Evolutionary conservation across 805 yeast genomes (phyloP).

Genomic region (Maudiozyma serrabonitensis): DNA sequence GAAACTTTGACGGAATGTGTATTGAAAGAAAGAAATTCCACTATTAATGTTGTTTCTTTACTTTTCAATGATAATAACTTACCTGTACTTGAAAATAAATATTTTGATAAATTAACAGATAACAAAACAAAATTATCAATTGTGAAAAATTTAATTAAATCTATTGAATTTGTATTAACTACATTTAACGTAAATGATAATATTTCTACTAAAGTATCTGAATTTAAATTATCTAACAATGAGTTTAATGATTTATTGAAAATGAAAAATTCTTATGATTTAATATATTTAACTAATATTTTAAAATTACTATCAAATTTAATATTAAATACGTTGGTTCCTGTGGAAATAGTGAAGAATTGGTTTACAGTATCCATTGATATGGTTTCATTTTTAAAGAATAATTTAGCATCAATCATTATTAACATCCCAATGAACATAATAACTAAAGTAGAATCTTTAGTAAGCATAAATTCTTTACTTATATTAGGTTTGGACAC

Average conservation of each 20-base stretch:
- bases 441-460: conserved; percentile 4
- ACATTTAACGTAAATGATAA: conserved; percentile 1
- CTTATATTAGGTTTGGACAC: conserved; percentile 49
- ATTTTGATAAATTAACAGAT: conserved; percentile 2
- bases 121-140: conserved; percentile 10
- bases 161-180: not conserved
- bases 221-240: not conserved
- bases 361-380: conserved; percentile 41
- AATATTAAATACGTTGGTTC: conserved; percentile 30
- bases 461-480: conserved; percentile 32
- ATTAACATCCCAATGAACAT: conserved; percentile 2
- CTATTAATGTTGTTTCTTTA: conserved; percentile 34
- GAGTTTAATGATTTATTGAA: conserved; percentile 14
- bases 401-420: conserved; percentile 3
- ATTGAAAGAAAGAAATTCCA: conserved; percentile 42
- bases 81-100: conserved; percentile 17
- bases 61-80: conserved; percentile 19
- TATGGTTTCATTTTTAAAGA: conserved; percentile 2
- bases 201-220: not conserved
- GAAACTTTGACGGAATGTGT: conserved; percentile 25
- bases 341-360: conserved; percentile 27
- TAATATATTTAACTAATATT: conserved; percentile 30
- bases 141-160: conserved; percentile 15
- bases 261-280: conserved; percentile 19
- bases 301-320: conserved; percentile 33